Evolutionary conservation across 306 rosid genomes (phyloP), one percentile per base, ranked within the genome.

Genomic region (Senna tora): DNA sequence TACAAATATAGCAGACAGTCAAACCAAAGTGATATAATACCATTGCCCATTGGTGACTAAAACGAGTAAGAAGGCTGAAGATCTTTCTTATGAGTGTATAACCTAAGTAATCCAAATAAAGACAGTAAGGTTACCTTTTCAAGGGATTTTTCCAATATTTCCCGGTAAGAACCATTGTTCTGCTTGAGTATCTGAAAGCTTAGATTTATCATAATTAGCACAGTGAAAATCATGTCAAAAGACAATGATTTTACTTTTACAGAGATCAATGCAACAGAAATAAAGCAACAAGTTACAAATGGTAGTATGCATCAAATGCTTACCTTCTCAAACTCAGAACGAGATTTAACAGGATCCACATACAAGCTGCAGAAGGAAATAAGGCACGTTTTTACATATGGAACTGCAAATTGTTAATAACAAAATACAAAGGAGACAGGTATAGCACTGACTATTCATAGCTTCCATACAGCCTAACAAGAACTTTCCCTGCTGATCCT

Each of bases 401-500:
- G 67, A 33, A 33, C 14, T 0, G 28, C 54, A 42, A 75, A 74
- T 6, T 14, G 7, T 12, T 58, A 7, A 62, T 43, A 73, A 14
- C 30, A 60, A 7, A 80, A 30, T 12, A 69, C 20, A 67, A 68
- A 32, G 73, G 32, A 60, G 22, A 47, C 33, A 11, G 19, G 50
- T 21, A 66, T 67, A 56, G 55, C 70, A 82, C 86, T 59, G 25
- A 86, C 94, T 75, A 83, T 52, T 58, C 59, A 69, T 84, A 84
- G 75, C 88, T 86, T 83, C 96, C 96, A 15, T 88, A 90, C 22
- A 84, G 74, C 89, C 94, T 79, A 77, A 90, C 96, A 73, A 79
- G 86, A 67, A 86, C 82, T 17, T 83, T 73, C 56, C 70, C 73
- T 0, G 80, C 21, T 20, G 79, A 69, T 68, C 64, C 70, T 47